A percentile compares a stretch with the other conserved stretches of the same genome.
phyloP scores from a whole-genome alignment of 345 rosid genomes.

The Citrus sp. region DNA sequence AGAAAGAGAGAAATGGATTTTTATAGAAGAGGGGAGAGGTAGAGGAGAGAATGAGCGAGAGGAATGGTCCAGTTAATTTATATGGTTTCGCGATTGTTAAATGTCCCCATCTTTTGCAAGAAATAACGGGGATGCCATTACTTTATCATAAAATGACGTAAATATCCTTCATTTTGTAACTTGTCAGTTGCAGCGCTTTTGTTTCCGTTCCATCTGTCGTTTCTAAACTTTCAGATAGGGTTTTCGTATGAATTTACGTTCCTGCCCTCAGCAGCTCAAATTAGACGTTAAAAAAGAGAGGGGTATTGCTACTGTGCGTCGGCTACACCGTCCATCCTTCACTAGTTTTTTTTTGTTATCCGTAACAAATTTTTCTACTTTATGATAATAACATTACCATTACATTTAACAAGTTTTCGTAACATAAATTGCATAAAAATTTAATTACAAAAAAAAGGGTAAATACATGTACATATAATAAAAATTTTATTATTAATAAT shows the following conservation, averaged over 20 bases:
- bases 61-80: neutral
- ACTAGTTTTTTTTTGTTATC: too few relatives aligned
- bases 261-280: neutral
- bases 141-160: neutral
- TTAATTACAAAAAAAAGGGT: too few relatives aligned
- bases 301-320: too few relatives aligned
- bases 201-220: neutral
- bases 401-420: too few relatives aligned
- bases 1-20: neutral
- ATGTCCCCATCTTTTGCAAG: neutral
- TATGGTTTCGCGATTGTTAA: neutral
- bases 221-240: neutral
- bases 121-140: constrained; percentile 16
- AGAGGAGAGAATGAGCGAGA: neutral
- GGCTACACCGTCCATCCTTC: too few relatives aligned
- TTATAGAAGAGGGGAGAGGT: neutral
- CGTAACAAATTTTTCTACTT: too few relatives aligned
- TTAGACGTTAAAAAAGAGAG: neutral
- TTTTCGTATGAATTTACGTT: neutral
- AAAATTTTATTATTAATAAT: too few relatives aligned
- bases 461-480: too few relatives aligned
- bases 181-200: neutral
- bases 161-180: neutral
- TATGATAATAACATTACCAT: too few relatives aligned
- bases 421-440: too few relatives aligned